Conservation (phyloP, 1,284 basidiomycete species). For the Rhodotorula sp. region DNA sequence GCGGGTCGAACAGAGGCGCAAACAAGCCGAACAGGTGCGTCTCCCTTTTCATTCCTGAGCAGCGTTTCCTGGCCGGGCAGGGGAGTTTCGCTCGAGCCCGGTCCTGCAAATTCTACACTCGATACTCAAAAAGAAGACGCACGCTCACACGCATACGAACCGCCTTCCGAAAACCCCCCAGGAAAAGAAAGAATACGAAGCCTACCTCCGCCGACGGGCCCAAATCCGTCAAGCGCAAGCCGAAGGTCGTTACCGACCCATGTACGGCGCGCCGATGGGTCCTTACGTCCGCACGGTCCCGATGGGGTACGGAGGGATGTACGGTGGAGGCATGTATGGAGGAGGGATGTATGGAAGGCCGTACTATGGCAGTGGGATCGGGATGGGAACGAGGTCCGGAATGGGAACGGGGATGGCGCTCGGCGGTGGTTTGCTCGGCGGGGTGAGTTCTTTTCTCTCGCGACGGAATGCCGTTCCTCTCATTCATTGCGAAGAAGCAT, state of each 20-base stretch:
- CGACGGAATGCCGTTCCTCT: too few species aligned
- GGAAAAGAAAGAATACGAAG: conserved; percentile 40
- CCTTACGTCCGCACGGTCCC: too few species aligned
- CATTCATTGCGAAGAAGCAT: not conserved
- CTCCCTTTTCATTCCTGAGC: not conserved
- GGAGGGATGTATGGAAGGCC: not conserved
- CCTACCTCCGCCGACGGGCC: conserved; percentile 26
- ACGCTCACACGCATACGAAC: too few species aligned
- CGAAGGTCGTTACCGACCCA: conserved; percentile 14
- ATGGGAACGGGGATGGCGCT: conserved; percentile 17
- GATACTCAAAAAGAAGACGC: too few species aligned
- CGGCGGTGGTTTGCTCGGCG: conserved; percentile 14
- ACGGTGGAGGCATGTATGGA: conserved; percentile 9
- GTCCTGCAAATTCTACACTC: too few species aligned
- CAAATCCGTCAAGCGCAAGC: conserved; percentile 25
- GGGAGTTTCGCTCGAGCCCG: too few species aligned
- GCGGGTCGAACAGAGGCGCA: conserved; percentile 41
- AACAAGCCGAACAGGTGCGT: conserved; percentile 32
- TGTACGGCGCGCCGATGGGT: conserved; percentile 12
- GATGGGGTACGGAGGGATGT: conserved; percentile 3
- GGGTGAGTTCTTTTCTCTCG: not conserved
- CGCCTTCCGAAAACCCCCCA: too few species aligned
- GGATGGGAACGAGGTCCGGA: not conserved
- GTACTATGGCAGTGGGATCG: conserved; percentile 7
- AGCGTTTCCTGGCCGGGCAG: too few species aligned